phyloP scores from a whole-genome alignment of 805 yeast species.

The Lipomyces starkeyi region DNA sequence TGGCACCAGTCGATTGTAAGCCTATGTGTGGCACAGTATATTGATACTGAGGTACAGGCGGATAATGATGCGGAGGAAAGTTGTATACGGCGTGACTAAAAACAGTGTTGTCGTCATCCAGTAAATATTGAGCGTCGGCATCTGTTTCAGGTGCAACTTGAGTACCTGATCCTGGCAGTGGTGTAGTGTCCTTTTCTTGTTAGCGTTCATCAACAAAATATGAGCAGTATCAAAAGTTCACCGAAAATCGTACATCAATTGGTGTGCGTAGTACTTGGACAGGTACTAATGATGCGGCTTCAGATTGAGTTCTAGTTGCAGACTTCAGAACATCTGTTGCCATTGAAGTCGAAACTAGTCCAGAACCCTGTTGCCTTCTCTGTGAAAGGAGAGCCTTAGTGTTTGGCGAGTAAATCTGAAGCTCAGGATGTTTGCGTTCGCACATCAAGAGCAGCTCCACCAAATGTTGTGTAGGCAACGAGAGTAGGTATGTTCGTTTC shows the following conservation, averaged over 20 bases:
- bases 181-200: slow-evolving; percentile 37
- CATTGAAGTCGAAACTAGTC: not conserved
- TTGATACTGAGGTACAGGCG: not conserved
- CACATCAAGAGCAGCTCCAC: slow-evolving; percentile 49
- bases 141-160: slow-evolving; percentile 47
- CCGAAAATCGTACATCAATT: slow-evolving; percentile 43
- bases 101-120: slow-evolving; percentile 47
- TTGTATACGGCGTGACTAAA: slow-evolving; percentile 47
- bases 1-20: not conserved
- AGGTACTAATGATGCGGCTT: not conserved
- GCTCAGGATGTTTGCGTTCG: slow-evolving; percentile 47
- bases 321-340: not conserved
- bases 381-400: slow-evolving; percentile 41
- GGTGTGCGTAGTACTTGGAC: slow-evolving; percentile 1
- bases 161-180: slow-evolving; percentile 36
- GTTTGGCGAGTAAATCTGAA: slow-evolving; percentile 50
- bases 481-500: slow-evolving; percentile 48
- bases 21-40: not conserved
- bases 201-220: slow-evolving; percentile 42
- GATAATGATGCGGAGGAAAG: not conserved
- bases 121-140: slow-evolving; percentile 43
- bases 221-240: slow-evolving; percentile 44
- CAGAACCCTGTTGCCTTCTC: slow-evolving; percentile 9
- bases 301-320: not conserved
- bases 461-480: slow-evolving; percentile 49